Base-by-base conservation (phyloP, 2,329 filamentous ascomycete species). In the Periconia sp. region DNA sequence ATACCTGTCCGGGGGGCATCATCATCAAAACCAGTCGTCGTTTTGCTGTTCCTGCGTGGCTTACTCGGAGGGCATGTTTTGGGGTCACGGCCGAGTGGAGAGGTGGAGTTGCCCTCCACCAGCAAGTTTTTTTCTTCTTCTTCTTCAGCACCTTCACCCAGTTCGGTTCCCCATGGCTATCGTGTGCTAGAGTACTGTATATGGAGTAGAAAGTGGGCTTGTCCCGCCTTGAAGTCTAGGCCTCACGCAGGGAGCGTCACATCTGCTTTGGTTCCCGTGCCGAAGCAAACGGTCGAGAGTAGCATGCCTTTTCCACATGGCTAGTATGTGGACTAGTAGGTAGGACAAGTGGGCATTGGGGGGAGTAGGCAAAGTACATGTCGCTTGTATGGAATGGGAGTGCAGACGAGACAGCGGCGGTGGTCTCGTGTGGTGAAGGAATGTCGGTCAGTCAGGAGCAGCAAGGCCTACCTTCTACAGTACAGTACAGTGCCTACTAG, bases 21-120 rank as follows among this genome's bases (percentile, higher is more conserved):
- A 27, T 27, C 23, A 27, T 8, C 13, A 49, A 52, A 37, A 37
- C 11, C 33, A 11, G 11, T 5, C 33, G 33, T 37, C 33, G 33
- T 59, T 57, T 18, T 41, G 45, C 46, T 62, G 61, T 63, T 64
- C 60, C 63, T 68, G 64, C 62, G 59, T 60, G 42, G 60, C 57
- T 65, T 63, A 61, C 50, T 59, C 58, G 59, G 52, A 52, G 50
- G 13, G 43, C 55, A 54, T 51, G 57, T 59, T 45, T 54, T 44
- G 33, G 15, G 11, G 13, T 37, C 33, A 37, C 10, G 23, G 23
- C 23, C 48, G 49, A 41, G 54, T 54, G 52, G 47, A 45, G 33
- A 46, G 42, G 54, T 48, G 52, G 56, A 52, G 49, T 50, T 50
- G 45, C 49, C 47, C 50, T 50, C 46, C 50, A 53, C 50, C 42